phyloP scores from a whole-genome alignment of 495 filamentous ascomycete genomes.

The Penicillium egyptiacum region DNA sequence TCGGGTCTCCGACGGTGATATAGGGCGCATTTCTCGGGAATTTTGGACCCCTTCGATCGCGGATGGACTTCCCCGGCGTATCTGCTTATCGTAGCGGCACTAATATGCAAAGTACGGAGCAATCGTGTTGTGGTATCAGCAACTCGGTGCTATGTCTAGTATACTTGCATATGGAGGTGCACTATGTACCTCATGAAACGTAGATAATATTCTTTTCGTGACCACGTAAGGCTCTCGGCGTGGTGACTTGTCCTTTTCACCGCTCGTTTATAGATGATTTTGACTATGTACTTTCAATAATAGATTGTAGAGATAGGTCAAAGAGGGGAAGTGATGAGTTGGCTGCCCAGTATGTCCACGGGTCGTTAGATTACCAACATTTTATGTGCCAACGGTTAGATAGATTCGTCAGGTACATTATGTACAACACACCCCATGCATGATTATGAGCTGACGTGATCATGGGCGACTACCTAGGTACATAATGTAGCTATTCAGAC shows the following conservation, averaged over 20 bases:
- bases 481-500: background rate
- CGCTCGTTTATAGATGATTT: slow-evolving; percentile 8
- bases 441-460: slow-evolving; percentile 7
- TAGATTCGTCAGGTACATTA: slow-evolving; percentile 11
- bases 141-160: background rate
- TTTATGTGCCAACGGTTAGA: background rate
- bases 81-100: background rate
- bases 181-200: slow-evolving; percentile 1
- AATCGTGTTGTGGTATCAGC: background rate
- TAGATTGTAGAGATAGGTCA: background rate
- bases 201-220: slow-evolving; percentile 5
- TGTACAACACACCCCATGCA: slow-evolving; percentile 14
- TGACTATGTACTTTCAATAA: background rate
- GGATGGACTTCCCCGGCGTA: slow-evolving; percentile 2
- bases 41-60: slow-evolving; percentile 1
- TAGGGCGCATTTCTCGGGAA: background rate
- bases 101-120: background rate
- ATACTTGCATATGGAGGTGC: slow-evolving; percentile 4
- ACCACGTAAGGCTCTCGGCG: background rate
- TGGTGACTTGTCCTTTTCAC: slow-evolving; percentile 11
- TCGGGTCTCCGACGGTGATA: slow-evolving; percentile 6
- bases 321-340: slow-evolving; percentile 10
- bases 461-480: background rate
- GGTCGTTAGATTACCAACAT: background rate
- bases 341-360: slow-evolving; percentile 2